Evolutionary conservation across 2,329 filamentous ascomycete species (phyloP).

Genomic region (Epicoccum sorghinum): DNA sequence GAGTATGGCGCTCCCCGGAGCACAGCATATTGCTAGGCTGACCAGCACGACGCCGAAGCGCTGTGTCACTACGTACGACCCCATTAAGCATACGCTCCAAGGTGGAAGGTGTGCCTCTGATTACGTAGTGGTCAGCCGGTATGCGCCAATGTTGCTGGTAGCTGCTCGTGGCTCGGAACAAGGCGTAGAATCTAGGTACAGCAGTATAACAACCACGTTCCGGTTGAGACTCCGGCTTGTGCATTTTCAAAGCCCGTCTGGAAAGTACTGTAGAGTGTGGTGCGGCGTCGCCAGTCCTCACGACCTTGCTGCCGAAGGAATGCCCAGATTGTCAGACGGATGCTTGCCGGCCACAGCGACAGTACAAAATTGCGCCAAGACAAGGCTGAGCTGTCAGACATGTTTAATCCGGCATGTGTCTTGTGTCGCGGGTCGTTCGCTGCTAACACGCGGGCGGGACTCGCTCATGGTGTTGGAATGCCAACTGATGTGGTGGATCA

Average conservation of each 20-base stretch:
- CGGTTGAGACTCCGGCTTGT: background rate
- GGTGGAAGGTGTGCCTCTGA: background rate
- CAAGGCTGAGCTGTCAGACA: slow-evolving; percentile 20
- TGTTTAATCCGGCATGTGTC: slow-evolving; percentile 8
- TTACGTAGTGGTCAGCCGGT: slow-evolving; percentile 20
- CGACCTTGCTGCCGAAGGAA: slow-evolving; percentile 10
- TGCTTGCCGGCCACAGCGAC: background rate
- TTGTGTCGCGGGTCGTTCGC: slow-evolving; percentile 2
- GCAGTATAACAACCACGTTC: background rate
- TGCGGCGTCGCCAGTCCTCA: slow-evolving; percentile 1
- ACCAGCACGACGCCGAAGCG: slow-evolving; percentile 30
- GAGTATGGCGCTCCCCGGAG: slow-evolving; percentile 21
- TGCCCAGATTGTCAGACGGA: slow-evolving; percentile 2
- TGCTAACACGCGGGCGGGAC: background rate
- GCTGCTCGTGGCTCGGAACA: too few relatives aligned
- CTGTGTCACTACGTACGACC: slow-evolving; percentile 26
- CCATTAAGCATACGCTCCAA: slow-evolving; percentile 1
- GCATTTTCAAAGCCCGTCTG: background rate
- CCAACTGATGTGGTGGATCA: background rate
- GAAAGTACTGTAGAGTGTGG: background rate
- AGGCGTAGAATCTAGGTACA: too few relatives aligned
- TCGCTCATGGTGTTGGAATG: slow-evolving; percentile 8
- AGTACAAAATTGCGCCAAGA: slow-evolving; percentile 12
- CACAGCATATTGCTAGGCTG: slow-evolving; percentile 29
- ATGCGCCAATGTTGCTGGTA: too few relatives aligned